A percentile compares a stretch with the other conserved stretches of the same genome.
phyloP scores from a whole-genome alignment of 2,329 filamentous ascomycete species.

The Macrophomina tecta region DNA sequence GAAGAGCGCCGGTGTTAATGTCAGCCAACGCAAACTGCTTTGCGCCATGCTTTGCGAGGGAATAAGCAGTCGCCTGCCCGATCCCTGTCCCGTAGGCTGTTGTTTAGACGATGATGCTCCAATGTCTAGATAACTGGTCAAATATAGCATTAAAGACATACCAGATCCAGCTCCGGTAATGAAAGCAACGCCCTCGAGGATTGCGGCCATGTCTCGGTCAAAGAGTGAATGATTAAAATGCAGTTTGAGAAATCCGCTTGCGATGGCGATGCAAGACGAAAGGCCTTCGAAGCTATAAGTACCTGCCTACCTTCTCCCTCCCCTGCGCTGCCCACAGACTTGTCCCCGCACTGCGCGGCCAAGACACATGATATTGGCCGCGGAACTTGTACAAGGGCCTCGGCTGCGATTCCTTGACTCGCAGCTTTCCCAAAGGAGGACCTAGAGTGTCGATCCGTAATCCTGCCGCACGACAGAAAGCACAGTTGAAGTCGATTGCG shows the following conservation, averaged over 20 bases:
- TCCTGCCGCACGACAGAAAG: too few relatives aligned
- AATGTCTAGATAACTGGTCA: not conserved
- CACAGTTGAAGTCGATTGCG: too few relatives aligned
- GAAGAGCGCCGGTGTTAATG: conserved; percentile 33
- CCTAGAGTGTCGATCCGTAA: not conserved
- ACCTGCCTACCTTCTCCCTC: not conserved
- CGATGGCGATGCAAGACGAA: not conserved
- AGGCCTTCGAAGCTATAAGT: not conserved
- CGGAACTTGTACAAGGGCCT: not conserved
- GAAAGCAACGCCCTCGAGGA: conserved; percentile 55
- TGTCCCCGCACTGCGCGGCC: not conserved
- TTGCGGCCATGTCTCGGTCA: conserved; percentile 41
- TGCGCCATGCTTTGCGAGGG: conserved; percentile 30
- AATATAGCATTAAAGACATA: conserved; percentile 32
- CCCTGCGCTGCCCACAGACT: not conserved
- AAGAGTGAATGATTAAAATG: not conserved
- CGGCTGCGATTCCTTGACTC: conserved; percentile 1
- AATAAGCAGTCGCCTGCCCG: conserved; percentile 54
- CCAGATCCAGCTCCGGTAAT: conserved; percentile 57
- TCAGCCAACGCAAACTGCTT: conserved; percentile 27
- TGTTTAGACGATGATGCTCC: not conserved
- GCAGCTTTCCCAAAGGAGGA: not conserved
- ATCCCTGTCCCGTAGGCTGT: conserved; percentile 48
- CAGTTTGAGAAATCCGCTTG: not conserved
- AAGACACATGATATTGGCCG: not conserved